Base-by-base conservation (phyloP, 441 rosid species). In the Hura crepitans region DNA sequence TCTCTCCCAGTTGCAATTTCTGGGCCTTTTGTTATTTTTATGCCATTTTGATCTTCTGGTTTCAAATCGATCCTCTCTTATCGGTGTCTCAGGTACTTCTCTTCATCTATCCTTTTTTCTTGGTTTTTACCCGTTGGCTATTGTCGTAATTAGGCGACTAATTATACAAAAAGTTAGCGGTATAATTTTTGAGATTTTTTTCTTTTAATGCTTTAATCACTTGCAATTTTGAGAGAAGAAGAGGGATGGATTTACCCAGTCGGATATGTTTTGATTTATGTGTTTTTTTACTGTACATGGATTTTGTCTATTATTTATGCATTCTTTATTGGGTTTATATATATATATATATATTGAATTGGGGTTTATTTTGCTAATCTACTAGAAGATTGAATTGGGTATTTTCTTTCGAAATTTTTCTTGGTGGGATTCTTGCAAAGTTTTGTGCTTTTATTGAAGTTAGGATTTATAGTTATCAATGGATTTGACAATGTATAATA, bases 171-270 rank as follows among this genome's bases (percentile, higher is more conserved):
- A n/a, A n/a, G n/a, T 71, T 43, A n/a, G 15, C 28, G n/a, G 31
- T 47, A 23, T 3, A 20, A 27, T 75, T 22, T 22, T 33, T 31
- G 56, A 23, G 63, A 49, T 62, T n/a, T n/a, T n/a, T n/a, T n/a
- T n/a, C n/a, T 43, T 51, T 63, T 14, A 27, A 39, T 45, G 17
- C 18, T 43, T 68, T 63, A 1, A 33, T 42, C 65, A 63, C 28
- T 10, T 74, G 71, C n/a, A 57, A 50, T 71, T 73, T 56, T 70
- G n/a, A n/a, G 33, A 18, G 37, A 68, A 3, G 22, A 31, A 18
- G 69, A 58, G 59, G 77, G 79, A 83, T 83, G 57, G 72, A 70
- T 56, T 77, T 70, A 79, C 79, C 62, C 69, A 30, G 23, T 54
- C 73, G 72, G 47, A 23, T 59, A n/a, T 74, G 3, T 5, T 55